A percentile compares a stretch with the other conserved stretches of the same genome.
Evolutionary conservation across 495 filamentous ascomycete genomes (phyloP).

Genomic region (Pyronema omphalodes): DNA sequence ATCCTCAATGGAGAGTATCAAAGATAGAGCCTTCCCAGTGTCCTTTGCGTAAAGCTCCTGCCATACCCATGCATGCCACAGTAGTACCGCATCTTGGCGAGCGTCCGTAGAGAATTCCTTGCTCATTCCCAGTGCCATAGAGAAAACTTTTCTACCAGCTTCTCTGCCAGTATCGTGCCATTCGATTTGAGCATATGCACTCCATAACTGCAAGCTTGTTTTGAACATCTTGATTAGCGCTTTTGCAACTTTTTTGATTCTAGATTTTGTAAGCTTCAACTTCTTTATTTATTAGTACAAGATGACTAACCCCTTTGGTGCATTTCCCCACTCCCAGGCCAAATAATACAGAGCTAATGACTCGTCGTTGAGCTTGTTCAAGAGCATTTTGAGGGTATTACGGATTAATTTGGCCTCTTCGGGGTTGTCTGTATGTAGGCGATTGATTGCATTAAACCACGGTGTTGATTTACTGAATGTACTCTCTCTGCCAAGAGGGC

Average conservation of each 20-base stretch:
- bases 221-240: constrained; percentile 46
- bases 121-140: constrained; percentile 43
- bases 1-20: constrained; percentile 16
- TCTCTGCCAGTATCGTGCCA: constrained; percentile 35
- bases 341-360: constrained; percentile 52
- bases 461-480: constrained; percentile 6
- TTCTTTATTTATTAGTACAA: not conserved
- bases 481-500: constrained; percentile 12
- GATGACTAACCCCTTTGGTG: constrained; percentile 24
- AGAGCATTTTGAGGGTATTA: constrained; percentile 37
- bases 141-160: constrained; percentile 44
- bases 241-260: constrained; percentile 56
- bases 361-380: constrained; percentile 29
- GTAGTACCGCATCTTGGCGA: constrained; percentile 30
- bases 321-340: constrained; percentile 44
- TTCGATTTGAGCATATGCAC: constrained; percentile 60
- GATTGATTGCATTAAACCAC: constrained; percentile 4
- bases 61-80: constrained; percentile 62
- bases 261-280: not conserved
- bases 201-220: constrained; percentile 51
- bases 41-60: constrained; percentile 37
- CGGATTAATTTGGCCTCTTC: constrained; percentile 14
- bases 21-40: constrained; percentile 29
- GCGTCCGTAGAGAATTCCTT: constrained; percentile 26
- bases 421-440: not conserved